Evolutionary conservation across 495 filamentous ascomycete species (phyloP).

Genomic region (Xylaria curta): DNA sequence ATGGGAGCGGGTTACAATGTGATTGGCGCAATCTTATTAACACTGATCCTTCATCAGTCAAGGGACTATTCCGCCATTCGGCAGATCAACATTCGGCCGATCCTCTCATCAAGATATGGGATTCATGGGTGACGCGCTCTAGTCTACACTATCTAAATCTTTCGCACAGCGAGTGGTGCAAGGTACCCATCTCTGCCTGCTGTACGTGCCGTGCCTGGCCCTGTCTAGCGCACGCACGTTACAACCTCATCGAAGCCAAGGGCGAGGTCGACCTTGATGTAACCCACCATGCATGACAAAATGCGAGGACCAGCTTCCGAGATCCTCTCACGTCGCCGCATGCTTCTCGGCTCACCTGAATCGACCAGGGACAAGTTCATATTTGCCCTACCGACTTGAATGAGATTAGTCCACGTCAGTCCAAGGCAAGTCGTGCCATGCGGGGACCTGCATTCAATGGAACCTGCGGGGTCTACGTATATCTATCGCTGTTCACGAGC

Average conservation of each 20-base stretch:
- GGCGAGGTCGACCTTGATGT: slow-evolving; percentile 17
- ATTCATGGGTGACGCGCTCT: slow-evolving; percentile 13
- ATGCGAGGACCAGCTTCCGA: slow-evolving; percentile 23
- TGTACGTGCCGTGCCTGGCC: slow-evolving; percentile 21
- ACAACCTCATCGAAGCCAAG: slow-evolving; percentile 22
- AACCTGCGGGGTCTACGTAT: slow-evolving; percentile 6
- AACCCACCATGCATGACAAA: slow-evolving; percentile 26
- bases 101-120: slow-evolving; percentile 22
- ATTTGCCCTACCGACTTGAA: slow-evolving; percentile 19
- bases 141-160: slow-evolving; percentile 5
- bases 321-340: slow-evolving; percentile 29
- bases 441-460: slow-evolving; percentile 31
- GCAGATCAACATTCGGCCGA: slow-evolving; percentile 29
- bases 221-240: slow-evolving; percentile 25
- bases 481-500: slow-evolving; percentile 10
- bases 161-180: slow-evolving; percentile 7
- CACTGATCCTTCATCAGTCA: slow-evolving; percentile 13
- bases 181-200: slow-evolving; percentile 1
- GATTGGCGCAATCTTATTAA: slow-evolving; percentile 19
- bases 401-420: slow-evolving; percentile 30
- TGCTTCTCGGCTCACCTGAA: slow-evolving; percentile 30
- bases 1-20: slow-evolving; percentile 15
- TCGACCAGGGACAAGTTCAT: slow-evolving; percentile 26
- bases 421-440: slow-evolving; percentile 25
- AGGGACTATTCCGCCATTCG: slow-evolving; percentile 23